Percentiles rank a stretch among this genome's conserved stretches.
These are phyloP conservation scores for Dendrobium huoshanense DNA, from an alignment of 106 monocot genomes.

Conservation along the genomic window DNA sequence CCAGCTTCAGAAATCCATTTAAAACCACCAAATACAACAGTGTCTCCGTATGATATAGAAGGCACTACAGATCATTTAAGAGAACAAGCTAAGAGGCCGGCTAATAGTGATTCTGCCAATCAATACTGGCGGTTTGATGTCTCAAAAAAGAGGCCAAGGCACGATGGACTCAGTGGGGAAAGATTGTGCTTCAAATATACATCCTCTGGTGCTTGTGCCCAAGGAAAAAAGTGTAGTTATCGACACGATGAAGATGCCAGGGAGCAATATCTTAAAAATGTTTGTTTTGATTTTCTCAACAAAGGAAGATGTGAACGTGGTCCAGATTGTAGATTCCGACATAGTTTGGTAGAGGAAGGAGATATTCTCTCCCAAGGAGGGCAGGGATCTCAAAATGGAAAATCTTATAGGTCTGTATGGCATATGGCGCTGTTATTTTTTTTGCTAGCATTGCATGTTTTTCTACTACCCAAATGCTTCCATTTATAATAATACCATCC, in stretches of 20 bases:
- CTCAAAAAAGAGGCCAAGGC: constrained; percentile 57
- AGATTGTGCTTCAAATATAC: constrained; percentile 84
- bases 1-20: constrained; percentile 47
- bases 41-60: constrained; percentile 46
- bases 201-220: constrained; percentile 69
- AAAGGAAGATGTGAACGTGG: constrained; percentile 96
- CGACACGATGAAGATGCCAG: constrained; percentile 69
- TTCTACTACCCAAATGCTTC: neutral
- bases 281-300: constrained; percentile 97
- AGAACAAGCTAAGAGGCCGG: constrained; percentile 37
- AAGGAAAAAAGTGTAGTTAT: constrained; percentile 63
- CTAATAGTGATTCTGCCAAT: constrained; percentile 22
- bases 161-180: constrained; percentile 28
- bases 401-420: constrained; percentile 27
- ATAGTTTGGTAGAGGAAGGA: constrained; percentile 56
- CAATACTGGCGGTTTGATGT: constrained; percentile 91
- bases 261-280: constrained; percentile 72
- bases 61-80: constrained; percentile 14
- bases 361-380: constrained; percentile 12
- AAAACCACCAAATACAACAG: constrained; percentile 63
- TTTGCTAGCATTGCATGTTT: neutral
- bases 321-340: constrained; percentile 70
- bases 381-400: constrained; percentile 27
- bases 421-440: neutral
- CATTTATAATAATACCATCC: neutral